Evolutionary conservation across 306 rosid species (phyloP), one percentile per base, ranked within the genome.

Genomic region (Citrullus amarus): DNA sequence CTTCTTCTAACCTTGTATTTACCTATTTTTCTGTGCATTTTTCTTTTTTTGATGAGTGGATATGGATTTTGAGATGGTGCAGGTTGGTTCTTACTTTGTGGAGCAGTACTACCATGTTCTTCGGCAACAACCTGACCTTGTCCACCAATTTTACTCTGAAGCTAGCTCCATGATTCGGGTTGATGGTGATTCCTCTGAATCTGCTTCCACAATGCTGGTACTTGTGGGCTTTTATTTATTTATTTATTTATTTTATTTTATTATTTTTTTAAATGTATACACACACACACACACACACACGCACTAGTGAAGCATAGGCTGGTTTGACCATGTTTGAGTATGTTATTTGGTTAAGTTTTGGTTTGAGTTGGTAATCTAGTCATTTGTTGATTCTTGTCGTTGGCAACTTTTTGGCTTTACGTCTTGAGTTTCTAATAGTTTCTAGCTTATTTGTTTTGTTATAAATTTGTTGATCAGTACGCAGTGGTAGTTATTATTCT

Each of bases 81-180:
- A 93, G 98, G 98, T 93, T n/a, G 98, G 98, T 28, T 91, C 98
- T 4, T 90, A 93, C 87, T 93, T 93, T 65, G 97, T 88, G 44
- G 93, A 88, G 48, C 96, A 89, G 88, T 93, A 91, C 83, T 93
- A 93, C 58, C 90, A 90, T 80, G 89, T 89, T 82, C 93, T 93
- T 80, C 91, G 91, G 60, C 92, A 88, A 73, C 88, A 93, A 15
- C 98, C 98, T 0, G 86, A 80, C 73, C 90, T 84, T 4, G 93
- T 90, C 76, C 89, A 93, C 86, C 97, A 88, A 88, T 91, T 93
- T 34, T 93, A 91, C 86, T 80, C 97, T 2, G 88, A 90, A n/a
- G 79, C 79, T 60, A 93, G 98, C 84, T 82, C 87, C 17, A 83
- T 91, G 96, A 63, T 86, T 83, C 90, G 91, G 18, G 77, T 91